Conservation (phyloP, 805 yeast genomes). For the Spathaspora sp. region DNA sequence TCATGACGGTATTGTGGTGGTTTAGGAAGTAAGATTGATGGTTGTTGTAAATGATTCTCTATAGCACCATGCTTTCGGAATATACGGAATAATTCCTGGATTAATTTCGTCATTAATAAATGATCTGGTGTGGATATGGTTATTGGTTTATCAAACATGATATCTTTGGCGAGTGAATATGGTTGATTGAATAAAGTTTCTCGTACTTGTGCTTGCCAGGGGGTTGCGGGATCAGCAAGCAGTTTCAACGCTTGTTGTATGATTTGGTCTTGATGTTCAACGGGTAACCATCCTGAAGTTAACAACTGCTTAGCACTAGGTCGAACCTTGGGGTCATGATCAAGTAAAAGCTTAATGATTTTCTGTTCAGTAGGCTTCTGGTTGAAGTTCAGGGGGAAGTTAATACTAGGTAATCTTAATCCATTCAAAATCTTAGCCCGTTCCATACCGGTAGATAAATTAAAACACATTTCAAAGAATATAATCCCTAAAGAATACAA, state of each 20-base stretch:
- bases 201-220: conserved; percentile 92
- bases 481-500: conserved; percentile 94
- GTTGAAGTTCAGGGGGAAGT: conserved; percentile 70
- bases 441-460: conserved; percentile 91
- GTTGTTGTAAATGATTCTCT: conserved; percentile 52
- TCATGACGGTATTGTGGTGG: conserved; percentile 53
- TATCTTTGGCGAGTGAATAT: conserved; percentile 77
- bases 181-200: conserved; percentile 83
- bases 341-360: conserved; percentile 63
- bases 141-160: conserved; percentile 66
- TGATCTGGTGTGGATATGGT: conserved; percentile 37
- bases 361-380: conserved; percentile 53
- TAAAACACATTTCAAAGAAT: conserved; percentile 90
- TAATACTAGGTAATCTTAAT: conserved; percentile 55
- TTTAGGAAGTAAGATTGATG: conserved; percentile 71
- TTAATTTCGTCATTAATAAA: conserved; percentile 56
- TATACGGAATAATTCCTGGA: conserved; percentile 55
- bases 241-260: conserved; percentile 85
- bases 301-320: conserved; percentile 78
- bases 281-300: conserved; percentile 80
- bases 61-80: conserved; percentile 86
- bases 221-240: conserved; percentile 83
- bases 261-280: conserved; percentile 84
- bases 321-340: conserved; percentile 73
- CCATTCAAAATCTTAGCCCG: conserved; percentile 69